phyloP scores from a whole-genome alignment of 176 grass and related monocot genomes.

The Saccharum officinarum region DNA sequence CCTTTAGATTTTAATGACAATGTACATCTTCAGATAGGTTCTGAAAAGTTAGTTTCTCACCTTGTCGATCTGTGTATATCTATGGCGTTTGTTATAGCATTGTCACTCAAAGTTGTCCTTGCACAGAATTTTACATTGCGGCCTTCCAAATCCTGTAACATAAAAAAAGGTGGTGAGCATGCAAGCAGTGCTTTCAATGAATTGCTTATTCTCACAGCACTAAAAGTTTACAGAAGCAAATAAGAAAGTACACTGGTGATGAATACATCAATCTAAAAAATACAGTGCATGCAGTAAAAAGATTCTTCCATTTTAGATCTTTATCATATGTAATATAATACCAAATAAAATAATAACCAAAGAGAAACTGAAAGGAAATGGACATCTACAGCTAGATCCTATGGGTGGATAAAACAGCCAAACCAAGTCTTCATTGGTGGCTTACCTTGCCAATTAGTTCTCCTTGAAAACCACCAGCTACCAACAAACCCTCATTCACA shows the following conservation, averaged over 20 bases:
- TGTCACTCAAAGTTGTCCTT: slow-evolving; percentile 79
- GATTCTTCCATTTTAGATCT: not conserved
- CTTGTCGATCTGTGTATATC: slow-evolving; percentile 74
- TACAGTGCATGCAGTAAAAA: not conserved
- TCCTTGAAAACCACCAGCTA: slow-evolving; percentile 94
- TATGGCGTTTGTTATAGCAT: slow-evolving; percentile 93
- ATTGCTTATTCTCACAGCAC: not conserved
- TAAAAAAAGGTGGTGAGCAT: slow-evolving; percentile 17
- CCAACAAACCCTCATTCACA: slow-evolving; percentile 77
- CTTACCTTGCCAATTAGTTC: slow-evolving; percentile 91
- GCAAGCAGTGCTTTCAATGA: not conserved
- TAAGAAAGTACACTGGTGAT: not conserved
- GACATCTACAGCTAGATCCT: not conserved
- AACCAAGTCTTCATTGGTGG: not conserved
- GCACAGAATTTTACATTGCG: slow-evolving; percentile 69
- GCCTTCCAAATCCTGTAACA: slow-evolving; percentile 59
- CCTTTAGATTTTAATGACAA: slow-evolving; percentile 33
- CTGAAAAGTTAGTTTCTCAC: slow-evolving; percentile 37
- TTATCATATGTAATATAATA: slow-evolving; percentile 14
- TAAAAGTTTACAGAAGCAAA: not conserved
- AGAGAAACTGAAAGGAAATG: not conserved
- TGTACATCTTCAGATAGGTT: not conserved
- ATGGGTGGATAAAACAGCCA: not conserved
- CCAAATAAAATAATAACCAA: not conserved
- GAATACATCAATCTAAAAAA: not conserved